Conservation (phyloP, 2,329 filamentous ascomycete species). For the Trichoderma sp. region DNA sequence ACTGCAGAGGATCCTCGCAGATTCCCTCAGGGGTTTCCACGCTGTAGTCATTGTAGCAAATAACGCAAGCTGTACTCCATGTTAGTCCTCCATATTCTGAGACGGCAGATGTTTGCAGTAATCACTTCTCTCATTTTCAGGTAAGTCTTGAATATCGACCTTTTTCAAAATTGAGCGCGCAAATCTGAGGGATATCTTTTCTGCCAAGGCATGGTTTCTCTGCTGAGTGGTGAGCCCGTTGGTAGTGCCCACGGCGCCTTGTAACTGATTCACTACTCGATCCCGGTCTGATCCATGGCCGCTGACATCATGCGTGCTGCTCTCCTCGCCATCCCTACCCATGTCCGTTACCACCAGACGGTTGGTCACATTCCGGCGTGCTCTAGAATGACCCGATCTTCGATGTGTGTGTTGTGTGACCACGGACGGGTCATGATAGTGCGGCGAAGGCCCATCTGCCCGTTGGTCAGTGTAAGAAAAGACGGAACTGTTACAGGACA, state of each 20-base stretch:
- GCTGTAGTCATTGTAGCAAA: conserved; percentile 63
- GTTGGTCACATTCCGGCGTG: conserved; percentile 27
- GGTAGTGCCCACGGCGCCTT: conserved; percentile 20
- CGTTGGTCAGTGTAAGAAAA: neutral
- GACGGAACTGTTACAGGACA: neutral
- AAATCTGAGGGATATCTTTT: conserved; percentile 46
- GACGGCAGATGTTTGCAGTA: conserved; percentile 10
- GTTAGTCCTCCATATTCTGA: conserved; percentile 17
- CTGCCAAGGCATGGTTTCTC: conserved; percentile 43
- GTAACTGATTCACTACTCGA: neutral
- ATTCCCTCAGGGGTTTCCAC: conserved; percentile 55
- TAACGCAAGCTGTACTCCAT: conserved; percentile 50
- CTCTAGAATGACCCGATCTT: conserved; percentile 28
- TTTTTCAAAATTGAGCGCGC: conserved; percentile 47
- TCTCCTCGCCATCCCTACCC: conserved; percentile 25
- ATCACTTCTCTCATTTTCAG: conserved; percentile 49
- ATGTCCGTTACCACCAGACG: conserved; percentile 27
- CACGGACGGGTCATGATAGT: neutral
- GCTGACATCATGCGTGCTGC: neutral
- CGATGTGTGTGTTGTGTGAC: conserved; percentile 24
- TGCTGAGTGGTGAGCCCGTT: conserved; percentile 38
- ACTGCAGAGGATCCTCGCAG: conserved; percentile 53
- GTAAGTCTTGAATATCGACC: conserved; percentile 44
- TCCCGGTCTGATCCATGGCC: neutral
- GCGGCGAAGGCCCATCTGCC: neutral